A percentile compares a stretch with the other conserved stretches of the same genome.
Evolutionary conservation across 768 basidiomycete genomes (phyloP).

Genomic region (Podaxis sp.): DNA sequence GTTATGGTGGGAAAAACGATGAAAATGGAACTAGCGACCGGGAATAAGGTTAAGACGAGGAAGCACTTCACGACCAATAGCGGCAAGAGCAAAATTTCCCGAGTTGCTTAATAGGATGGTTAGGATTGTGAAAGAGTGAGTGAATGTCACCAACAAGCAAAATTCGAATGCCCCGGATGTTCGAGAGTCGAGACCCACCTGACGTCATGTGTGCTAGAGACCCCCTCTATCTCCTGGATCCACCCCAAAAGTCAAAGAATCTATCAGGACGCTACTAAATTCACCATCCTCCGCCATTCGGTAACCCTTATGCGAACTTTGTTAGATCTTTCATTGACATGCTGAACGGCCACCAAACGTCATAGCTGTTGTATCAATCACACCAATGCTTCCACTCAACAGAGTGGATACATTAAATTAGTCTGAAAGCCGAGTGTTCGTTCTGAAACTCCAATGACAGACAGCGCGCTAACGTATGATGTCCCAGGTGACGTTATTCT

Average conservation of each 20-base stretch:
- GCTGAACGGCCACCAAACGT: no score
- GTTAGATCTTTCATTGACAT: no score
- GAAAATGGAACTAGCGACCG: constrained; percentile 5
- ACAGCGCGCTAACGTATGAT: no score
- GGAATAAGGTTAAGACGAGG: constrained; percentile 7
- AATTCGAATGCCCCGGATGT: background rate
- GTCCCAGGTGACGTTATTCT: no score
- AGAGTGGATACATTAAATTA: no score
- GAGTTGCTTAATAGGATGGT: background rate
- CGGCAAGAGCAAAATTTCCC: background rate
- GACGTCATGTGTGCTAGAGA: background rate
- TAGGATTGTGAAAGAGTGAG: background rate
- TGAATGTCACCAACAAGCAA: constrained; percentile 4
- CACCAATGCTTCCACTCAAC: no score
- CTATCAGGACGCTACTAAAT: background rate
- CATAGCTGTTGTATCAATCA: no score
- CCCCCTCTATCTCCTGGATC: background rate
- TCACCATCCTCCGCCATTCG: no score
- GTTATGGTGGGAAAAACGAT: constrained; percentile 6
- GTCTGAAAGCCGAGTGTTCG: no score
- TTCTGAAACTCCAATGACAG: no score
- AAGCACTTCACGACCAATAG: background rate
- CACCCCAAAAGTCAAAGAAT: background rate
- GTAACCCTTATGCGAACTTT: no score
- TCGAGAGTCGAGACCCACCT: constrained; percentile 7